A percentile compares a stretch with the other conserved stretches of the same genome.
These are phyloP conservation scores for Arabidopsis suecica DNA, from an alignment of 345 rosid genomes.

Conservation along the genomic window DNA sequence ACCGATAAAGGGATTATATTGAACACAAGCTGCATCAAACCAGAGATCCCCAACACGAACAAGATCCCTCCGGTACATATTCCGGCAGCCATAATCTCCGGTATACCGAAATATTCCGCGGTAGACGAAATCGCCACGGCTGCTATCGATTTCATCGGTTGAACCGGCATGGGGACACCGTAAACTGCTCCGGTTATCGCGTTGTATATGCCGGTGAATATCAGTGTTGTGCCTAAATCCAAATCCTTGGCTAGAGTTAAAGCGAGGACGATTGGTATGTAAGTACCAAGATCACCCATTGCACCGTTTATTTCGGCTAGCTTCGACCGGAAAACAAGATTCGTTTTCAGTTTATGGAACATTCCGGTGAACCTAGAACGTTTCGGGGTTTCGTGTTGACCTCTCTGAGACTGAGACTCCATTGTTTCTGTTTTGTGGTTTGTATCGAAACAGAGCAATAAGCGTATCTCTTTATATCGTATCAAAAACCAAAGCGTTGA, in stretches of 20 bases:
- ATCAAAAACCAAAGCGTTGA: background rate
- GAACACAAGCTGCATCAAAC: constrained; percentile 78
- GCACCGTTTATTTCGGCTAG: constrained; percentile 82
- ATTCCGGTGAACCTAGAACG: constrained; percentile 36
- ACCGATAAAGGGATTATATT: constrained; percentile 67
- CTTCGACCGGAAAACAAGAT: constrained; percentile 61
- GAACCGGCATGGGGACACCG: constrained; percentile 95
- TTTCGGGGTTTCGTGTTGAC: constrained; percentile 25
- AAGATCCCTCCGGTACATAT: constrained; percentile 73
- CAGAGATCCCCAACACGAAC: constrained; percentile 66
- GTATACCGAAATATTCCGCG: constrained; percentile 60
- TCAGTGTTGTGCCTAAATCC: constrained; percentile 75
- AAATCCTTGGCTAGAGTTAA: constrained; percentile 77
- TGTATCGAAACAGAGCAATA: constrained; percentile 16
- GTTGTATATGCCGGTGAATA: constrained; percentile 81
- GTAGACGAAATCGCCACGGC: constrained; percentile 68
- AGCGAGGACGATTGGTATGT: constrained; percentile 84
- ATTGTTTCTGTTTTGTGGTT: constrained; percentile 25
- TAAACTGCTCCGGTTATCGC: constrained; percentile 69
- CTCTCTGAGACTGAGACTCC: constrained; percentile 42
- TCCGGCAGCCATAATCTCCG: constrained; percentile 82
- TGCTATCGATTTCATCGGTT: constrained; percentile 87
- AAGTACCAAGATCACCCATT: constrained; percentile 89
- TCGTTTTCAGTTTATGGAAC: constrained; percentile 49
- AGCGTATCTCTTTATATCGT: background rate